Base-by-base conservation (phyloP, 2,329 filamentous ascomycete genomes). In the Ceratocystis ficicola region DNA sequence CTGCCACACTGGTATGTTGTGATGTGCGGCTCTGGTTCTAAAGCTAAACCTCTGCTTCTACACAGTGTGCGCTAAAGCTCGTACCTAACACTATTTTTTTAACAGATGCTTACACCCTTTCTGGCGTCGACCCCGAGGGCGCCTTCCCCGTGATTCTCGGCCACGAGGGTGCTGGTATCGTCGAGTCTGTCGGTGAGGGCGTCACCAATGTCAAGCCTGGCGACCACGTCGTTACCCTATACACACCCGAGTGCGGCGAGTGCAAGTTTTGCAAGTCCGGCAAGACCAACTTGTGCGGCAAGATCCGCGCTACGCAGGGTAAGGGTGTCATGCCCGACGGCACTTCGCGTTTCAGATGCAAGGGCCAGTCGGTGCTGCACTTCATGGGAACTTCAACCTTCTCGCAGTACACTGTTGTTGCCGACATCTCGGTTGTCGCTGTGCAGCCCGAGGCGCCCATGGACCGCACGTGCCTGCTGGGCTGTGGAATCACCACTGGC, bases 231-330 rank as follows among this genome's bases (percentile, higher is more conserved):
- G 81, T 94, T 71, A 89, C 89, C 72, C 87, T 95, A 69, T 95
- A 95, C 82, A 97, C 92, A 60, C 94, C 94, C 70, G 93, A 97
- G 80, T 97, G 94, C 81, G 82, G 85, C 71, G 93, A 97, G 77
- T 99, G 94, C 86, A 97, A 97, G 81, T 97, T 97, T 84, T 99
- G 94, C 87, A 94, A 90, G 78, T 97, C 93, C 52, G 94, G 93
- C 79, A 99, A 99, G 86, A 97, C 93, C 73, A 96, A 97, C 79
- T 88, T 97, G 67, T 97, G 93, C 80, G 94, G 94, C 76, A 97
- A 97, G 85, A 99, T 99, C 77, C 88, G 94, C 73, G 90, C 90
- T 59, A 97, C 94, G 57, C 94, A 99, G 80, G 94, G 94, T 72
- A 88, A 86, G 77, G 94, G 94, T 74, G 85, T 96, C 71, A 96